phyloP scores from a whole-genome alignment of 2,329 filamentous ascomycete genomes.

The Diaporthe ilicicola region DNA sequence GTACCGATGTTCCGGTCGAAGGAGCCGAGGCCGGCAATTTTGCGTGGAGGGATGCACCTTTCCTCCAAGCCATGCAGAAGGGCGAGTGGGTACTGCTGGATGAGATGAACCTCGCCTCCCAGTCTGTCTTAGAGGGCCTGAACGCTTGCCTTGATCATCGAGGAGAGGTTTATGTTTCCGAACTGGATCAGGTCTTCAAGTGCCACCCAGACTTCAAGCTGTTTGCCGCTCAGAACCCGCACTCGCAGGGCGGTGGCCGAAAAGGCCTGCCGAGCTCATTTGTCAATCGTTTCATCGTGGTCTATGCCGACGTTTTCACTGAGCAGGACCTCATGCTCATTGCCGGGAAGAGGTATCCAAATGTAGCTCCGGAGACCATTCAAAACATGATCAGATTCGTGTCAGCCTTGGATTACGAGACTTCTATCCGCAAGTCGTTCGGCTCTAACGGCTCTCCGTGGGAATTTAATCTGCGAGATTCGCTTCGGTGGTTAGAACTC shows the following conservation, averaged over 20 bases:
- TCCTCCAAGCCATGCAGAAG: slow-evolving; percentile 94
- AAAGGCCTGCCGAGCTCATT: slow-evolving; percentile 96
- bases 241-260: slow-evolving; percentile 93
- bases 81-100: slow-evolving; percentile 97
- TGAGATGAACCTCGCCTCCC: slow-evolving; percentile 98
- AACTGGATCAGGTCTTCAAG: slow-evolving; percentile 92
- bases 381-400: slow-evolving; percentile 80
- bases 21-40: slow-evolving; percentile 92
- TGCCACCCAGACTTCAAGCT: slow-evolving; percentile 90
- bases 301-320: slow-evolving; percentile 92
- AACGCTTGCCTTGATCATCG: slow-evolving; percentile 97
- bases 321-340: slow-evolving; percentile 84
- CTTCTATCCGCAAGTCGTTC: slow-evolving; percentile 67
- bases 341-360: slow-evolving; percentile 78
- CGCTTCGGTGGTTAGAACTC: slow-evolving; percentile 85
- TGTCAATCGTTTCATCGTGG: slow-evolving; percentile 97
- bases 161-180: slow-evolving; percentile 93
- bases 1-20: slow-evolving; percentile 94
- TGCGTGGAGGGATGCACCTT: slow-evolving; percentile 94
- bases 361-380: slow-evolving; percentile 66
- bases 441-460: slow-evolving; percentile 79
- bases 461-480: slow-evolving; percentile 95
- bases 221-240: slow-evolving; percentile 96
- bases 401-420: slow-evolving; percentile 77
- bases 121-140: slow-evolving; percentile 93